phyloP scores from a whole-genome alignment of 208 protist species.

The Leptomonas seymouri region DNA sequence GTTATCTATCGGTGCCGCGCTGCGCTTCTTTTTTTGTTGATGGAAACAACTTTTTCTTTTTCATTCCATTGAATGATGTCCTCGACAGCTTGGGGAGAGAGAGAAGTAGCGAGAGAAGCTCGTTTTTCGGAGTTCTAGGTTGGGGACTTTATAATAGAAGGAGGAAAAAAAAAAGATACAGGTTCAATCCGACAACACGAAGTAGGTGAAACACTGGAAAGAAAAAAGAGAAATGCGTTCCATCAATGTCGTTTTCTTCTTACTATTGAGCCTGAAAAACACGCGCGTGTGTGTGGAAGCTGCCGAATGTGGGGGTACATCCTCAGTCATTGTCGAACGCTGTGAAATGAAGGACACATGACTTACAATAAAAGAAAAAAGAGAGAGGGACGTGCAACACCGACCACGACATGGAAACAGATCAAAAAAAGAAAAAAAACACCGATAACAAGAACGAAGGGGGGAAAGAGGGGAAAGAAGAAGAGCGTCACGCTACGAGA shows the following conservation, averaged over 20 bases:
- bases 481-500: conserved; percentile 9
- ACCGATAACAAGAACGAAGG: conserved; percentile 14
- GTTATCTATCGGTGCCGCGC: not conserved
- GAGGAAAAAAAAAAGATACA: conserved; percentile 23
- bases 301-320: not conserved
- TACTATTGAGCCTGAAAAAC: conserved; percentile 4
- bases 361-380: not conserved
- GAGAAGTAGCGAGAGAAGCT: not conserved
- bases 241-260: conserved; percentile 16
- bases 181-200: conserved; percentile 10
- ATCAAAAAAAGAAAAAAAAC: conserved; percentile 15
- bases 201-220: conserved; percentile 7
- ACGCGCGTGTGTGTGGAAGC: not conserved
- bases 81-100: not conserved
- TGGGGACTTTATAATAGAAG: conserved; percentile 25
- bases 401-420: not conserved
- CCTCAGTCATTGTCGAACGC: not conserved
- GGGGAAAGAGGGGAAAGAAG: not conserved
- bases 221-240: conserved; percentile 12
- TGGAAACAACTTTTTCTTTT: too few relatives aligned
- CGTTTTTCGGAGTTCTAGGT: conserved; percentile 3
- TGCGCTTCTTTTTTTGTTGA: too few relatives aligned
- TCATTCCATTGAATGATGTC: not conserved
- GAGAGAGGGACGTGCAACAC: not conserved
- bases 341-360: not conserved